These are phyloP conservation scores for Sporothrix luriei DNA, from an alignment of 2,329 filamentous ascomycete species.

Conservation along the genomic window DNA sequence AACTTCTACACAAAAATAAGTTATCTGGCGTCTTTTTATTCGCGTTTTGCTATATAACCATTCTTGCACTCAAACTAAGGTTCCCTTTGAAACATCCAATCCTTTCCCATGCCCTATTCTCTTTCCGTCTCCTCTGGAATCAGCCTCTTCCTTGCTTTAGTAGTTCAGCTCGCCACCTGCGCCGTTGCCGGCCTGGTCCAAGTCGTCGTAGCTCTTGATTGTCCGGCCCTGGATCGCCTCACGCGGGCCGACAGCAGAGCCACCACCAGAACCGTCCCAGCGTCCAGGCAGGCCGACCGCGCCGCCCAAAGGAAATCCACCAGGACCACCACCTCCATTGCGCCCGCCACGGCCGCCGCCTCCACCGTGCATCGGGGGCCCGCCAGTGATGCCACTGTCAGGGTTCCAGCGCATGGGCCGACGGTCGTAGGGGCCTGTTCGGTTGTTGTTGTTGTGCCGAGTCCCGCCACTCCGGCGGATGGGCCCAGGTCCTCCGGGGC, in stretches of 20 bases:
- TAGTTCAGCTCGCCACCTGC: constrained; percentile 89
- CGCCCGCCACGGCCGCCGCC: constrained; percentile 49
- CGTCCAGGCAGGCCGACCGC: constrained; percentile 54
- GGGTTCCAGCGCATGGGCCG: constrained; percentile 57
- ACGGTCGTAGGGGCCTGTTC: constrained; percentile 74
- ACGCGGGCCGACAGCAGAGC: constrained; percentile 76
- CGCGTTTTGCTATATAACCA: not conserved
- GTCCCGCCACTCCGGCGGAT: constrained; percentile 63
- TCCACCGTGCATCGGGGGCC: constrained; percentile 47
- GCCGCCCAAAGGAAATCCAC: constrained; percentile 51
- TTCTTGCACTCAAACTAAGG: not conserved
- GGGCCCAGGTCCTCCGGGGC: constrained; percentile 58
- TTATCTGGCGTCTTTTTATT: not conserved
- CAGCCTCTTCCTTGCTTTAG: constrained; percentile 47
- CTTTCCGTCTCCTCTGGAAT: too few relatives aligned
- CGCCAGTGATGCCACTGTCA: constrained; percentile 47
- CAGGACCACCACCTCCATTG: constrained; percentile 42
- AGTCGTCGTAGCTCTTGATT: constrained; percentile 94
- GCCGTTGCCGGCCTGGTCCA: constrained; percentile 78
- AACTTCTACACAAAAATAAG: not conserved
- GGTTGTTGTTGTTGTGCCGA: constrained; percentile 62
- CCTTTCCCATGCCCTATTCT: not conserved
- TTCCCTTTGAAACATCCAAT: not conserved
- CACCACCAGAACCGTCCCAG: constrained; percentile 73
- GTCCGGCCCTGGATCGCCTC: constrained; percentile 92